Evolutionary conservation across 1,284 basidiomycete species (phyloP).

Genomic region (Fomitopsis pinicola): DNA sequence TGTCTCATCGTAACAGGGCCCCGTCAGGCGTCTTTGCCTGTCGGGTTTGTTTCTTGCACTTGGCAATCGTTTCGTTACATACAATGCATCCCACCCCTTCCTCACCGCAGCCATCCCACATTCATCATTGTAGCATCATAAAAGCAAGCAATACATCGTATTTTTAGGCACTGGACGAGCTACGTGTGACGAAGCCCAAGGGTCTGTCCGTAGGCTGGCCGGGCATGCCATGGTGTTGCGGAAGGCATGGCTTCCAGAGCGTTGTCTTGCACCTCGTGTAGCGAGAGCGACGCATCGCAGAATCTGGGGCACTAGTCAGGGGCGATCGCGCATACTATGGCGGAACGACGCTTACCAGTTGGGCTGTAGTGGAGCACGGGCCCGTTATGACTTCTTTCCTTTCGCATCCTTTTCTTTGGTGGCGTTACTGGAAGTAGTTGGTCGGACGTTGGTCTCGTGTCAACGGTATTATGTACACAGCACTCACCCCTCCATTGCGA

Average conservation of each 20-base stretch:
- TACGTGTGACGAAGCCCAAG: neutral
- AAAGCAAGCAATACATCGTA: constrained; percentile 5
- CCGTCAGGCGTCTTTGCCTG: neutral
- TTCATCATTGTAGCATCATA: constrained; percentile 6
- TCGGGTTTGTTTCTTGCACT: constrained; percentile 4
- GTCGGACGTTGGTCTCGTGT: neutral
- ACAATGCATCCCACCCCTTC: constrained; percentile 5
- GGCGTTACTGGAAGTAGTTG: constrained; percentile 7
- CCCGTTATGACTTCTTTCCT: constrained; percentile 16
- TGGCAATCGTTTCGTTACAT: constrained; percentile 6
- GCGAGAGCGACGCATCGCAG: neutral
- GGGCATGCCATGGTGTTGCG: neutral
- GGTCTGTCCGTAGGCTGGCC: neutral
- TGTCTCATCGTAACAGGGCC: constrained; percentile 12
- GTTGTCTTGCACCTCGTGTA: neutral
- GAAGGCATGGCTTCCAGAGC: neutral
- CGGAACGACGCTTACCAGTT: neutral
- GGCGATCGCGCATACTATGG: neutral
- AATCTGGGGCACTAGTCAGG: neutral
- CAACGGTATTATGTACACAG: neutral
- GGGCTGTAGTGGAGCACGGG: neutral
- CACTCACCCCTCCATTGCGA: constrained; percentile 45
- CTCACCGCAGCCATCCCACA: neutral
- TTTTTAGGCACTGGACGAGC: neutral
- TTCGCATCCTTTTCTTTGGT: constrained; percentile 17